Evolutionary conservation across 106 monocot genomes (phyloP), one percentile per base, ranked within the genome.

Genomic region (Dendrobium nobile): DNA sequence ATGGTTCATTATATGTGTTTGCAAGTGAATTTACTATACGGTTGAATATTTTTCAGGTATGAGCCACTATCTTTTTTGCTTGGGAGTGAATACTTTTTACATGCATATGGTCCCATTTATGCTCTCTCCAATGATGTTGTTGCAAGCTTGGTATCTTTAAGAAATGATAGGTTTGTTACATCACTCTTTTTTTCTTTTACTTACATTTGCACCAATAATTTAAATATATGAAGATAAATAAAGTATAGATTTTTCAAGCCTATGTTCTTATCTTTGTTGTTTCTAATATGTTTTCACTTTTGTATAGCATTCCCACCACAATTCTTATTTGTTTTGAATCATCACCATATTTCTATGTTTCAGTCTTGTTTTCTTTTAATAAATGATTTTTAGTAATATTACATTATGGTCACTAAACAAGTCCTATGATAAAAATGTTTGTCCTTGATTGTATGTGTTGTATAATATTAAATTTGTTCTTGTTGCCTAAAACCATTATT

Each of bases 41-140:
- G 40, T 42, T 11, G 37, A 37, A 3, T 37, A 37, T 37, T 55
- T 19, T 75, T 22, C 80, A 95, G 95, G 95, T 96, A 96, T 78
- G 95, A 96, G 65, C 89, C 89, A 22, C 80, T 88, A 61, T 85
- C 88, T 11, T 67, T 77, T 85, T 84, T 99, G 81, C 91, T 99
- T 76, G 98, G 98, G 43, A 88, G 75, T 2, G 95, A 95, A 42
- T 98, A 99, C 77, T 99, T 99, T 78, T 84, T 99, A 47, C 98
- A 99, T 87, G 98, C 95, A 75, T 95, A 99, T 84, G 98, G 98
- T 47, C 98, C 95, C 47, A 89, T 99, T 43, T 99, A 99, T 87
- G 95, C 93, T 47, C 88, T 99, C 18, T 99, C 98, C 56, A 65
- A 92, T 31, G 91, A 99, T 40, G 91, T 95, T 73, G 98, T 99